Percentiles rank a stretch among this genome's conserved stretches.
phyloP scores from a whole-genome alignment of 192 early-diverging fungal species.

The Coemansia sp. region DNA sequence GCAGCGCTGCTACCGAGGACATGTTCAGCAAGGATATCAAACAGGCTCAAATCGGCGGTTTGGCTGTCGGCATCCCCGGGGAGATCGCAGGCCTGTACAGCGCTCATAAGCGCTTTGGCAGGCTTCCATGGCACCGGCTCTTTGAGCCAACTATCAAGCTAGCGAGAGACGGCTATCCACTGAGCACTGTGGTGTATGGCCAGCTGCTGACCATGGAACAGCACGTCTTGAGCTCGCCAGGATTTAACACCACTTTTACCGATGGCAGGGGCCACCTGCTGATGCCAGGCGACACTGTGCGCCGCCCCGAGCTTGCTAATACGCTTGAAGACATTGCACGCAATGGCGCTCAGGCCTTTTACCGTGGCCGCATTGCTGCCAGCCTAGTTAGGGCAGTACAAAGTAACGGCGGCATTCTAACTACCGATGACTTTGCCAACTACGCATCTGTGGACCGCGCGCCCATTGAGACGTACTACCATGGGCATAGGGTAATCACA shows the following conservation, averaged over 20 bases:
- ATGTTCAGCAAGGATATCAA: conserved; percentile 80
- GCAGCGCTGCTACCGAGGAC: conserved; percentile 63
- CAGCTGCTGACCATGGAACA: conserved; percentile 34
- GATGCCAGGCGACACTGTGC: conserved; percentile 64
- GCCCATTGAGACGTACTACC: conserved; percentile 69
- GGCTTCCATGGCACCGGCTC: conserved; percentile 76
- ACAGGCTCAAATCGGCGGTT: conserved; percentile 67
- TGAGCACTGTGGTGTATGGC: conserved; percentile 52
- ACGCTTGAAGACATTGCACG: conserved; percentile 64
- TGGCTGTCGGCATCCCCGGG: conserved; percentile 79
- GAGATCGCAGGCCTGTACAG: conserved; percentile 83
- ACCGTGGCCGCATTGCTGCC: conserved; percentile 64
- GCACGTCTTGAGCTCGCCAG: conserved; percentile 30
- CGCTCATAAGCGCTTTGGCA: conserved; percentile 79
- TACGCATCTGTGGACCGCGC: conserved; percentile 64
- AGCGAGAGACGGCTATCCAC: conserved; percentile 69
- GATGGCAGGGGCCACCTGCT: conserved; percentile 70
- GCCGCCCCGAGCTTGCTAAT: conserved; percentile 57
- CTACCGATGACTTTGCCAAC: conserved; percentile 64
- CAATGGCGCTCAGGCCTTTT: conserved; percentile 61
- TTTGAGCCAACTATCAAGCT: conserved; percentile 77
- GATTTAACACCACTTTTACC: conserved; percentile 55
- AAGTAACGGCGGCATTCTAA: conserved; percentile 73
- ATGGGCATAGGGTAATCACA: conserved; percentile 72
- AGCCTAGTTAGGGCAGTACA: conserved; percentile 64